Conservation (phyloP, 1,284 basidiomycete genomes). For the Amylostereum areolatum region DNA sequence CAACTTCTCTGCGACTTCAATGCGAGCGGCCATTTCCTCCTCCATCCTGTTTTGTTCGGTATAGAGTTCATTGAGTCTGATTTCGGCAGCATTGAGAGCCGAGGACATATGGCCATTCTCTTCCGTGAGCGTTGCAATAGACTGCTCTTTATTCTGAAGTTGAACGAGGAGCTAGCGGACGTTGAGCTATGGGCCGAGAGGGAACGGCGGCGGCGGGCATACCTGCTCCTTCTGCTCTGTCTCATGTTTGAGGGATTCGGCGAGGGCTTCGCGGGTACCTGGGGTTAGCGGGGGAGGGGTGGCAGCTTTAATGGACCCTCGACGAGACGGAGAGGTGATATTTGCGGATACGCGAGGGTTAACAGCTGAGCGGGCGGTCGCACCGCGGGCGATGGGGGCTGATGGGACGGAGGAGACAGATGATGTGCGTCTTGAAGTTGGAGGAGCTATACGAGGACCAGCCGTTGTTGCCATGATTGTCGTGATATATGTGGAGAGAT, state of each 20-base stretch:
- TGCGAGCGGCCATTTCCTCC: constrained; percentile 67
- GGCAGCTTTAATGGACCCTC: constrained; percentile 41
- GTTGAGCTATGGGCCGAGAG: constrained; percentile 44
- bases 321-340: constrained; percentile 34
- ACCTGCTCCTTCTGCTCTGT: constrained; percentile 78
- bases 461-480: background rate
- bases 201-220: constrained; percentile 17
- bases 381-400: constrained; percentile 28
- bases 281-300: constrained; percentile 31
- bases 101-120: constrained; percentile 63
- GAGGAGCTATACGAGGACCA: constrained; percentile 20
- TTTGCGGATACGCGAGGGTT: constrained; percentile 27
- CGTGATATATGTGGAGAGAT: background rate
- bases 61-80: constrained; percentile 68
- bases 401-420: constrained; percentile 17
- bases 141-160: constrained; percentile 71
- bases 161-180: constrained; percentile 64
- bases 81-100: constrained; percentile 59
- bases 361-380: constrained; percentile 33
- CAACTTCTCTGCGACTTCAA: constrained; percentile 74
- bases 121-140: constrained; percentile 48
- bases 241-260: constrained; percentile 62
- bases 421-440: constrained; percentile 36
- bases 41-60: constrained; percentile 74
- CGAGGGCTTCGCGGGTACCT: constrained; percentile 47